Evolutionary conservation across 257 asterid species (phyloP).

Genomic region (Forsythia viridissima): DNA sequence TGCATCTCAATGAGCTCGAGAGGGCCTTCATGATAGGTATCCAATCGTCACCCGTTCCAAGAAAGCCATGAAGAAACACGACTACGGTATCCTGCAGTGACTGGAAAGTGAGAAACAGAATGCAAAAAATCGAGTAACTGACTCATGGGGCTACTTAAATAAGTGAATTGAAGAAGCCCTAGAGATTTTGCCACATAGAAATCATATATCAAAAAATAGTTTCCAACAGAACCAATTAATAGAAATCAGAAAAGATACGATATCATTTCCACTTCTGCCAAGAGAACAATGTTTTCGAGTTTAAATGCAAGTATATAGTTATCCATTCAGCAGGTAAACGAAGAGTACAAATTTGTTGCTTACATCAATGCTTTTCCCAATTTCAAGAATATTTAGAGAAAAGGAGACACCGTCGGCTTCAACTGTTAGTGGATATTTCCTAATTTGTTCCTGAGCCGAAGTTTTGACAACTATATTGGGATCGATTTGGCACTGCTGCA

Average conservation of each 20-base stretch:
- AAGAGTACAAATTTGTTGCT: conserved; percentile 25
- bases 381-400: conserved; percentile 63
- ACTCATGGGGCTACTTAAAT: too few species aligned
- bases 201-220: not conserved
- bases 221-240: not conserved
- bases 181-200: not conserved
- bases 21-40: conserved; percentile 78
- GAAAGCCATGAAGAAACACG: conserved; percentile 91
- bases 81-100: conserved; percentile 57
- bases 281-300: not conserved
- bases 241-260: not conserved
- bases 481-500: conserved; percentile 61
- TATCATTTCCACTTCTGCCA: not conserved
- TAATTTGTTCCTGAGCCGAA: conserved; percentile 43
- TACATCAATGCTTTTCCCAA: conserved; percentile 65
- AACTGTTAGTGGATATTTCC: conserved; percentile 49
- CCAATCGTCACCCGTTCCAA: conserved; percentile 84
- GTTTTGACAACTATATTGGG: conserved; percentile 46
- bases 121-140: not conserved
- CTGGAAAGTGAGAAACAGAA: conserved; percentile 8
- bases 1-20: conserved; percentile 70
- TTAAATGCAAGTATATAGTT: not conserved
- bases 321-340: not conserved
- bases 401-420: conserved; percentile 47
- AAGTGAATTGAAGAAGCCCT: not conserved